Evolutionary conservation across 345 rosid species (phyloP).

Genomic region (Psidium friedrichsthalianum): DNA sequence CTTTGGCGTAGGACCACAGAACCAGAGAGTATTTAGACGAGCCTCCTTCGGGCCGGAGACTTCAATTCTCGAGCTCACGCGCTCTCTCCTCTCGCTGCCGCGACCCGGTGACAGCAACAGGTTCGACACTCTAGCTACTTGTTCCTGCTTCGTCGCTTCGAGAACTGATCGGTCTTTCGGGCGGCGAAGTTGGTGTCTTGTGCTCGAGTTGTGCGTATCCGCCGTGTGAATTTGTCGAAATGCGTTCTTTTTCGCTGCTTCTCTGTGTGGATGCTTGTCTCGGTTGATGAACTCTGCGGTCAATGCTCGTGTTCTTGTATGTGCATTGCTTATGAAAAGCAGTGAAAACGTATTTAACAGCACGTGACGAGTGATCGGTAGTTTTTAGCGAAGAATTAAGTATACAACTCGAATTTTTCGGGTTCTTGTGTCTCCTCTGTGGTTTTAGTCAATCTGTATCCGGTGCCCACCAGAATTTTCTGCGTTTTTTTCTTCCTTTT

Average conservation of each 20-base stretch:
- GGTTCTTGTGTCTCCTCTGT: neutral
- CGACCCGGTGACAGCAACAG: neutral
- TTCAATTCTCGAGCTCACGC: neutral
- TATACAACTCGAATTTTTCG: neutral
- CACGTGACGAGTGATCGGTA: neutral
- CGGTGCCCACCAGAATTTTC: neutral
- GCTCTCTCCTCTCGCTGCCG: neutral
- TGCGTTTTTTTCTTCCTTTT: neutral
- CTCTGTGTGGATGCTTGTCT: neutral
- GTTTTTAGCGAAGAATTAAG: neutral
- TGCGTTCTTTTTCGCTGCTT: neutral
- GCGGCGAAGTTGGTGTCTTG: neutral
- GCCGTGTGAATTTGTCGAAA: neutral
- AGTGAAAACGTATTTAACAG: neutral
- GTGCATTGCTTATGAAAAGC: neutral
- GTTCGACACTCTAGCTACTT: neutral
- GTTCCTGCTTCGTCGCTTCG: neutral
- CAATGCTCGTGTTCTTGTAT: neutral
- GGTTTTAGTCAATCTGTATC: neutral
- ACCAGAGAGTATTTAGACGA: neutral
- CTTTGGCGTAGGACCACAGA: neutral
- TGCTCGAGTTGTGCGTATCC: neutral
- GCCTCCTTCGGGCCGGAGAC: neutral
- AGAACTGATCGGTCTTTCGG: neutral
- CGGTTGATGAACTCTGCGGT: neutral